Evolutionary conservation across 2,329 filamentous ascomycete species (phyloP).

Genomic region (Nothopassalora personata): DNA sequence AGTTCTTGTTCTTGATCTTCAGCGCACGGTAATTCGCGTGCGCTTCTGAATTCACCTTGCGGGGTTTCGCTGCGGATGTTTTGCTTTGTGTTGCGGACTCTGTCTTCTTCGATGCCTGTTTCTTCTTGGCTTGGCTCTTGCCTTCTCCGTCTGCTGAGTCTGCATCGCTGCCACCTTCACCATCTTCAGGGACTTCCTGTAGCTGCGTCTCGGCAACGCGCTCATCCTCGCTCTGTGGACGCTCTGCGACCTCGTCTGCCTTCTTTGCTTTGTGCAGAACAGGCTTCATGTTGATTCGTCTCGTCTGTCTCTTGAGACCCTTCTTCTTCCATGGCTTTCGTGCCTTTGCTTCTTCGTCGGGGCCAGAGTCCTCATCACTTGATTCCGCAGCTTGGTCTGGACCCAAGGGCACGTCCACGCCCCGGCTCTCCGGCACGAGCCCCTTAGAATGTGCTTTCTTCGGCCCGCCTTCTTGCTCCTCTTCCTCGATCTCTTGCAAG

Average conservation of each 20-base stretch:
- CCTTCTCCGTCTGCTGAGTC: conserved; percentile 2
- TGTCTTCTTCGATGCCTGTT: conserved; percentile 4
- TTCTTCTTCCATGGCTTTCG: conserved; percentile 72
- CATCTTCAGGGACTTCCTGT: background rate
- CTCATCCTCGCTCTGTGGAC: conserved; percentile 12
- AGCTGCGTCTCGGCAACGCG: conserved; percentile 22
- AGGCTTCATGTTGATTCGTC: conserved; percentile 53
- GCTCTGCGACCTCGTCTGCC: conserved; percentile 17
- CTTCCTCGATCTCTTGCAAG: conserved; percentile 63
- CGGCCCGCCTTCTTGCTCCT: conserved; percentile 21
- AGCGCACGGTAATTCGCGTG: conserved; percentile 46
- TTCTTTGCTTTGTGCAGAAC: conserved; percentile 30
- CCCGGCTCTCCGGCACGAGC: conserved; percentile 41
- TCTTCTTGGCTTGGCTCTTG: conserved; percentile 1
- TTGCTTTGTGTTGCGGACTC: background rate
- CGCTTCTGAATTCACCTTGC: conserved; percentile 43
- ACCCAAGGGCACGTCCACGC: conserved; percentile 40
- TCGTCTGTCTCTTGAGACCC: conserved; percentile 73
- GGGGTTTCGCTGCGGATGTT: conserved; percentile 35
- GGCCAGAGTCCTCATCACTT: conserved; percentile 55
- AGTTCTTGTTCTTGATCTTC: conserved; percentile 48
- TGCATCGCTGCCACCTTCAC: background rate
- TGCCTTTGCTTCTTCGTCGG: conserved; percentile 34
- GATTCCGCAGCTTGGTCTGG: conserved; percentile 37
- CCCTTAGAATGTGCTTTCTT: conserved; percentile 29